These are phyloP conservation scores for Ogataea ganodermae DNA, from an alignment of 805 yeast genomes.

Conservation along the genomic window DNA sequence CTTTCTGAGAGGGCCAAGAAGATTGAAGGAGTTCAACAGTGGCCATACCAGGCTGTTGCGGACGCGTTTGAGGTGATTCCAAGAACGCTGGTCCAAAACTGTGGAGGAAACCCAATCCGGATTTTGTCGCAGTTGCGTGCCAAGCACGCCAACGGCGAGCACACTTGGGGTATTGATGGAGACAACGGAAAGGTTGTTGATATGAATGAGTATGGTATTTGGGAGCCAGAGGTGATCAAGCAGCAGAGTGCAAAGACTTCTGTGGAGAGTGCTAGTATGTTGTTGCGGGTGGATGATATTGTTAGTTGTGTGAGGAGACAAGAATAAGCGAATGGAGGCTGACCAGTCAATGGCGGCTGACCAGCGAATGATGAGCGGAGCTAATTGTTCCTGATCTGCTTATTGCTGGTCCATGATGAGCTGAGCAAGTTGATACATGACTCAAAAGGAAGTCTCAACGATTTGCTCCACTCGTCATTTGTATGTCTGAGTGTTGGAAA, in stretches of 20 bases:
- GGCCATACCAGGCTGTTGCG: conserved; percentile 99
- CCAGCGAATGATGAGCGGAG: background rate
- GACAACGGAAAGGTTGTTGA: conserved; percentile 92
- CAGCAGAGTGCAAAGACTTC: conserved; percentile 98
- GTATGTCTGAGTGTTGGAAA: too few relatives aligned
- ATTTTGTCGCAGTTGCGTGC: conserved; percentile 90
- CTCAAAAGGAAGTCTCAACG: too few relatives aligned
- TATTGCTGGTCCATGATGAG: background rate
- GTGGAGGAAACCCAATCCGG: conserved; percentile 96
- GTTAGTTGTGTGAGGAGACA: conserved; percentile 84
- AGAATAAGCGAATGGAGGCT: conserved; percentile 8
- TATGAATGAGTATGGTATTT: conserved; percentile 93
- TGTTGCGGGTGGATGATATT: conserved; percentile 95
- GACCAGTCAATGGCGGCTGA: background rate
- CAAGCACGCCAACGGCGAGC: conserved; percentile 87
- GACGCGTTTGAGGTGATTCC: conserved; percentile 99
- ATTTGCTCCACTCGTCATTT: too few relatives aligned
- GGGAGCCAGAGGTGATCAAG: conserved; percentile 99
- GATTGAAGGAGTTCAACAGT: conserved; percentile 92
- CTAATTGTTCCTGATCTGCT: background rate
- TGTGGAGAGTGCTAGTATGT: conserved; percentile 92
- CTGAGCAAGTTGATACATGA: too few relatives aligned
- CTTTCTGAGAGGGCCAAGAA: conserved; percentile 88
- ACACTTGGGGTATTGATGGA: conserved; percentile 92
- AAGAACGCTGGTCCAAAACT: conserved; percentile 93